Evolutionary conservation across 2,329 filamentous ascomycete genomes (phyloP), one percentile per base, ranked within the genome.

Genomic region (Zasmidium cellare): DNA sequence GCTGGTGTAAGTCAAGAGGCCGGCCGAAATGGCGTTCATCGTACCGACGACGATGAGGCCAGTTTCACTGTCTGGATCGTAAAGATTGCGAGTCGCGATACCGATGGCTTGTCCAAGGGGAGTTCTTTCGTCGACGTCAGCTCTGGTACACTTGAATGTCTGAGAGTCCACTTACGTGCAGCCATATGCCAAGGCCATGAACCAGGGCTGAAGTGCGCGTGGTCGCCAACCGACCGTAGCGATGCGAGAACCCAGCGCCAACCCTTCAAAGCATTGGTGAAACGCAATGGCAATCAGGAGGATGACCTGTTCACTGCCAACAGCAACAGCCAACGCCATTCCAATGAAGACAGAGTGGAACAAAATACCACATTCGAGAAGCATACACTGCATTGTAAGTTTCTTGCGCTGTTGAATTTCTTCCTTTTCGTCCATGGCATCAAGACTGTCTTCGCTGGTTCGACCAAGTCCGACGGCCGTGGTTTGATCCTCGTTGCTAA

Each of bases 281-380:
- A 89, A 89, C 14, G 86, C 74, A 53, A 89, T 88, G 57, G 86
- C 86, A 47, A 87, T 75, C 16, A 88, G 77, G 2, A 89, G 79
- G 31, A 88, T 77, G 53, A 86, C 72, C 68, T 88, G 88, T 3
- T 84, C 84, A 7, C 75, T 75, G 1, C 87, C 83, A 1, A 82
- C 81, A 9, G 86, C 86, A 59, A 89, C 86, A 31, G 84, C 86
- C 31, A 89, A 74, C 0, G 87, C 87, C 80, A 88, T 87, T 55
- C 86, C 86, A 48, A 89, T 86, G 69, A 89, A 89, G 49, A 91
- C 81, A 55, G 85, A 88, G 35, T 91, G 88, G 69, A 90, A 91
- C 2, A 91, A 77, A 60, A 91, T 91, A 56, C 88, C 88, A 53
- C 87, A 85, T 69, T 91, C 88, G 3, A 90, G 80, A 0, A 91